Evolutionary conservation across 805 yeast genomes (phyloP).

Genomic region (Ogataea paraovalis): DNA sequence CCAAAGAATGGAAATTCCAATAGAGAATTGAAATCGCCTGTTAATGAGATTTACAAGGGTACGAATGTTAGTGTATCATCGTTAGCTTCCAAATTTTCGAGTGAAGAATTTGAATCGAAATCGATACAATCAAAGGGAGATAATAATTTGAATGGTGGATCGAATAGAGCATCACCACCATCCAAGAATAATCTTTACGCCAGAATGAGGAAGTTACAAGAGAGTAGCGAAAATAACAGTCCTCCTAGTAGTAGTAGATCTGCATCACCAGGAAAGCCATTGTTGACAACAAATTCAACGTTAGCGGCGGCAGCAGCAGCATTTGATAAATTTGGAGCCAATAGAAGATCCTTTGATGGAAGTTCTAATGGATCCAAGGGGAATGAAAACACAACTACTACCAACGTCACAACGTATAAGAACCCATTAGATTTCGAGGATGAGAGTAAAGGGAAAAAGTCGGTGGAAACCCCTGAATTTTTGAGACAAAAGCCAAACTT

Average conservation of each 20-base stretch:
- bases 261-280: conserved; percentile 16
- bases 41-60: conserved; percentile 13
- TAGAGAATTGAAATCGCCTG: conserved; percentile 6
- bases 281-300: neutral
- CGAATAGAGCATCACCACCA: conserved; percentile 17
- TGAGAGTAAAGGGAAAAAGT: neutral
- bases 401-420: neutral
- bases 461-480: too few relatives aligned
- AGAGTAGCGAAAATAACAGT: conserved; percentile 8
- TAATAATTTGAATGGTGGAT: conserved; percentile 10
- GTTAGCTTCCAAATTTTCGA: conserved; percentile 28
- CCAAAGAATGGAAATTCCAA: conserved; percentile 1
- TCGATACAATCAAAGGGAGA: neutral
- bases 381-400: too few relatives aligned
- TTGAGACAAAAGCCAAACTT: too few relatives aligned
- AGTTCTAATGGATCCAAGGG: neutral
- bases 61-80: conserved; percentile 24
- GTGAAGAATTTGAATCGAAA: neutral
- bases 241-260: conserved; percentile 16
- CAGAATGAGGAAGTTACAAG: conserved; percentile 26
- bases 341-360: conserved; percentile 14
- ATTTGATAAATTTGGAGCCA: conserved; percentile 31
- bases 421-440: conserved; percentile 5
- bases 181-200: conserved; percentile 21
- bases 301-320: conserved; percentile 14